A percentile compares a stretch with the other conserved stretches of the same genome.
Conservation (phyloP, 495 filamentous ascomycete genomes). For the Aspergillus bridgeri region DNA sequence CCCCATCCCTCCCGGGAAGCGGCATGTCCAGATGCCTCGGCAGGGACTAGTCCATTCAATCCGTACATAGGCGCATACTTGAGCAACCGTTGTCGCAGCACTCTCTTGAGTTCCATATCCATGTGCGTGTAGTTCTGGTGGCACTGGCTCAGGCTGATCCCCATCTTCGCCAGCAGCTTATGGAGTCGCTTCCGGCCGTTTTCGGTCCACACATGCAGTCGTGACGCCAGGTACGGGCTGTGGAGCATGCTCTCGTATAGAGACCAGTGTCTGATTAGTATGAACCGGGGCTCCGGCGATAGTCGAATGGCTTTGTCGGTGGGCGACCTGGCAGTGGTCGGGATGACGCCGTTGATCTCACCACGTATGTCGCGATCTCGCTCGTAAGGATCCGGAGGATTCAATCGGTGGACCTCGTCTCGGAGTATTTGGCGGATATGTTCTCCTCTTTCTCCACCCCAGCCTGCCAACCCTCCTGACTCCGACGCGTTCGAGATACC, state of each 20-base stretch:
- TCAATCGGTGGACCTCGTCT: slow-evolving; percentile 92
- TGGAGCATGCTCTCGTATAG: slow-evolving; percentile 98
- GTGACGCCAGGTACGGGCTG: slow-evolving; percentile 88
- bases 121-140: slow-evolving; percentile 96
- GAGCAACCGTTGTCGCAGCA: slow-evolving; percentile 76
- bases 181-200: slow-evolving; percentile 84
- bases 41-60: slow-evolving; percentile 84
- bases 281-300: slow-evolving; percentile 90
- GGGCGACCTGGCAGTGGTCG: slow-evolving; percentile 80
- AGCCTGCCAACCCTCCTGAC: slow-evolving; percentile 62
- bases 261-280: slow-evolving; percentile 94
- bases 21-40: slow-evolving; percentile 49
- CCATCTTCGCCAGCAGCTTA: slow-evolving; percentile 97
- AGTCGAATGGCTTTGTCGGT: slow-evolving; percentile 90
- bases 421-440: slow-evolving; percentile 79
- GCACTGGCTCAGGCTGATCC: slow-evolving; percentile 87
- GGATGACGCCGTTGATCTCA: slow-evolving; percentile 73
- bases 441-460: slow-evolving; percentile 79
- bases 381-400: slow-evolving; percentile 71
- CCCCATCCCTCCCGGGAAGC: slow-evolving; percentile 80
- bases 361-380: slow-evolving; percentile 47
- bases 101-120: slow-evolving; percentile 95
- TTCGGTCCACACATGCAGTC: slow-evolving; percentile 93
- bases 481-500: slow-evolving; percentile 62
- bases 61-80: slow-evolving; percentile 90